These are phyloP conservation scores for Gracilaria gracilis DNA, from an alignment of 23 red algal species.

Conservation along the genomic window DNA sequence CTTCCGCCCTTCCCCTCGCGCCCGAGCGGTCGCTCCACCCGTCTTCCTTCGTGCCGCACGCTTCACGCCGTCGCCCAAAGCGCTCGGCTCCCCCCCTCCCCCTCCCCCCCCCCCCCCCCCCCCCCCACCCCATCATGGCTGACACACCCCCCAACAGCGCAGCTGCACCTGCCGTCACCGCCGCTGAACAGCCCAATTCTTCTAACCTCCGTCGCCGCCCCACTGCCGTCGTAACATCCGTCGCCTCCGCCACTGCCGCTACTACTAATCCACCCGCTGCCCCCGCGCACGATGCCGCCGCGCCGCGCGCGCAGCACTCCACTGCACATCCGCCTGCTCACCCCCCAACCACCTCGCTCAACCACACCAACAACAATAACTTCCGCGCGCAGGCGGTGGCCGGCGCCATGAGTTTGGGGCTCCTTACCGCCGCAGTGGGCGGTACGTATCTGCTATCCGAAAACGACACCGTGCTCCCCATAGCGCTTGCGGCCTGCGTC, in stretches of 20 bases:
- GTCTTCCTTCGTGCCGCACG: not conserved
- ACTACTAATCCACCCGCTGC: not conserved
- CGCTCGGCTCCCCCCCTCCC: not conserved
- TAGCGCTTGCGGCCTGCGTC: constrained; percentile 65
- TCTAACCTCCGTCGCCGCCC: constrained; percentile 37
- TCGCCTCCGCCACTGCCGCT: not conserved
- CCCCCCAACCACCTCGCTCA: not conserved
- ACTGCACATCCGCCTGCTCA: not conserved
- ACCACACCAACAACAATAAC: not conserved
- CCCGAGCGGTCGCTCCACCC: constrained; percentile 23
- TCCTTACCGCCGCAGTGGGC: constrained; percentile 67
- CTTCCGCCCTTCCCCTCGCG: not conserved
- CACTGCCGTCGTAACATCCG: not conserved
- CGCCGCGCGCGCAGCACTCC: not conserved
- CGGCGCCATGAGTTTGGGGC: constrained; percentile 66
- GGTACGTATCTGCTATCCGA: constrained; percentile 66
- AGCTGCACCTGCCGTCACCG: not conserved
- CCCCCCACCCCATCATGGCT: not conserved
- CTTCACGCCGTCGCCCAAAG: not conserved
- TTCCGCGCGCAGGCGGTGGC: constrained; percentile 47
- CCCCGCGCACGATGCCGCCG: constrained; percentile 4
- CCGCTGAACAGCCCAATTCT: not conserved
- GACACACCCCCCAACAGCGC: constrained; percentile 1
- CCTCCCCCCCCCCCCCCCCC: too few relatives aligned
- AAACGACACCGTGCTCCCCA: constrained; percentile 56